Base-by-base conservation (phyloP, 257 asterid genomes). In the Nicotiana tomentosiformis region DNA sequence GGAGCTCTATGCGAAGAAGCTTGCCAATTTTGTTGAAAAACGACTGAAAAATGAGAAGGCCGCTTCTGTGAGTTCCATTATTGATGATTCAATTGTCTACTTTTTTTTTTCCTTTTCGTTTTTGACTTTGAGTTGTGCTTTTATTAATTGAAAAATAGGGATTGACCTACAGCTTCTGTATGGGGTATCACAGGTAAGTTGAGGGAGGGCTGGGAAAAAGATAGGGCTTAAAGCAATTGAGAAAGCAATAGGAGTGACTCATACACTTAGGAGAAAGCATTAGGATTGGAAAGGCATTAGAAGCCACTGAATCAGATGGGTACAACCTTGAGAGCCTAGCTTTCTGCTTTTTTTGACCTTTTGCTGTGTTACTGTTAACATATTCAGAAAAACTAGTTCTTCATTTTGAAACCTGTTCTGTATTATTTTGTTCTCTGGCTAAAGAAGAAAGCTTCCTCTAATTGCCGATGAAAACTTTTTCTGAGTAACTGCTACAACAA, bases 1-100 rank as follows among this genome's bases (percentile, higher is more conserved):
- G 69, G 97, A 94, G 90, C 90, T 96, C 82, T 96, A 96, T 43
- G 82, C 97, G 1, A 96, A 88, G 93, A 96, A 93, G 88, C 98
- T 96, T 58, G 96, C 98, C 37, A 91, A 93, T 85, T 96, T 94
- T 89, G 97, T 96, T 77, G 99, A 92, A 81, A 96, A 91, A 78
- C 97, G 99, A 5, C 94, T 96, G 89, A 96, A 96, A 90, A 96
- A 90, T 87, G 99, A 96, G 86, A 90, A 87, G 85, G 97, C 99
- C 68, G 99, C 99, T 70, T 96, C 97, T 81, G 99, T 96, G 88
- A 93, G 99, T 90, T 86, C 82, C 46, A 77, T 62, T 80, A 32
- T 53, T 55, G 58, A 66, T 81, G 46, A 53, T 67, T 77, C 77
- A 62, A 60, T 64, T 68, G 56, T 53, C 9, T 33, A 67, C 0